These are phyloP conservation scores for Aspergillus sojae DNA, from an alignment of 2,329 filamentous ascomycete species.

Conservation along the genomic window DNA sequence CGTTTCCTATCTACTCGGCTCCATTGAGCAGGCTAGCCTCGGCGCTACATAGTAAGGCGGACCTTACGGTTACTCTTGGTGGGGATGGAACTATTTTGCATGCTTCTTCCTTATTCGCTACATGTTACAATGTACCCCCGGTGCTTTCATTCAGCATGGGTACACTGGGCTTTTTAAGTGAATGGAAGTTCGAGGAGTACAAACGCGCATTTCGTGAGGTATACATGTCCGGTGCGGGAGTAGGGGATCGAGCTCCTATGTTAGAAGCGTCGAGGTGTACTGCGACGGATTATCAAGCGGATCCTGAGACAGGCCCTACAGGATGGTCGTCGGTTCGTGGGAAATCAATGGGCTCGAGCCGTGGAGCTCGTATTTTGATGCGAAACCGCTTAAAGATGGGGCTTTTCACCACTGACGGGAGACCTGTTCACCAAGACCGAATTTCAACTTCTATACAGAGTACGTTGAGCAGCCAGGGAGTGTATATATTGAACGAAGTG, in stretches of 20 bases:
- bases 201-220: constrained; percentile 90
- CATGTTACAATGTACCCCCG: constrained; percentile 78
- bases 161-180: constrained; percentile 88
- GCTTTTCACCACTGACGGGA: constrained; percentile 71
- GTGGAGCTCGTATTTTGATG: constrained; percentile 79
- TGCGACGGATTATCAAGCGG: constrained; percentile 20
- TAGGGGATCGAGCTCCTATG: constrained; percentile 48
- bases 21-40: constrained; percentile 37
- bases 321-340: constrained; percentile 76
- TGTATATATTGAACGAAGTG: constrained; percentile 89
- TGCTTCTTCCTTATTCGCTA: constrained; percentile 83
- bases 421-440: constrained; percentile 54
- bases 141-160: constrained; percentile 97
- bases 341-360: constrained; percentile 75
- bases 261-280: constrained; percentile 49
- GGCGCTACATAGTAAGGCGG: constrained; percentile 75
- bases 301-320: constrained; percentile 41
- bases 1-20: constrained; percentile 71
- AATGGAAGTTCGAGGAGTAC: constrained; percentile 94
- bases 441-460: constrained; percentile 31
- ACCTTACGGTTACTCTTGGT: constrained; percentile 85
- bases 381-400: constrained; percentile 86
- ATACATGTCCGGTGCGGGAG: constrained; percentile 75
- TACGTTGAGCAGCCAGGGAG: constrained; percentile 44
- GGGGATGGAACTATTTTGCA: constrained; percentile 91